A percentile compares a stretch with the other conserved stretches of the same genome.
Evolutionary conservation across 2,329 filamentous ascomycete genomes (phyloP).

Genomic region (Colletotrichum truncatum): DNA sequence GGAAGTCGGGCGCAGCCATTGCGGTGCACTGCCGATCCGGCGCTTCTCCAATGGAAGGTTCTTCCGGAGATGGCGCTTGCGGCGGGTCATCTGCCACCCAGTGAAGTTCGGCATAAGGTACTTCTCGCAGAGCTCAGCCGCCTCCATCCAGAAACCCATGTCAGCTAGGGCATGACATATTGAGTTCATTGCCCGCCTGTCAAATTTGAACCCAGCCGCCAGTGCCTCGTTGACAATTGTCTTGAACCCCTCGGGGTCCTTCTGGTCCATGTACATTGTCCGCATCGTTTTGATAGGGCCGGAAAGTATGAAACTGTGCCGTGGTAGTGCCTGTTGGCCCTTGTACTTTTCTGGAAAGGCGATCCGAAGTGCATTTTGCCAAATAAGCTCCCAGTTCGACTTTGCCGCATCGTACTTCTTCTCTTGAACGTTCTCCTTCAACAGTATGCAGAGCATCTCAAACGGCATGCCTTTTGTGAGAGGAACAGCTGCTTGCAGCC

Average conservation of each 20-base stretch:
- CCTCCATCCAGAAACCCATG: conserved; percentile 67
- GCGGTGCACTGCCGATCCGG: conserved; percentile 46
- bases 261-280: conserved; percentile 49
- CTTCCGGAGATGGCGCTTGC: conserved; percentile 34
- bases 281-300: conserved; percentile 60
- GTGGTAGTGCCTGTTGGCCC: conserved; percentile 46
- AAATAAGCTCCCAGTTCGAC: conserved; percentile 71
- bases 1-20: conserved; percentile 48
- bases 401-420: conserved; percentile 68
- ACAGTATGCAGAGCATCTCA: conserved; percentile 69
- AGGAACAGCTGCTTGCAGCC: conserved; percentile 42
- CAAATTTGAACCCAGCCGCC: conserved; percentile 75
- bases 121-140: conserved; percentile 79
- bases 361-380: conserved; percentile 59
- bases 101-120: conserved; percentile 82
- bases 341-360: conserved; percentile 43
- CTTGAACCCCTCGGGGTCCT: conserved; percentile 56
- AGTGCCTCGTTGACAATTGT: conserved; percentile 64
- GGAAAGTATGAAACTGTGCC: conserved; percentile 62
- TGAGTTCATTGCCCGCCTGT: conserved; percentile 83
- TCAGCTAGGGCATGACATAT: conserved; percentile 75
- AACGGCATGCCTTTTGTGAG: conserved; percentile 57
- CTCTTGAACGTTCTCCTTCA: conserved; percentile 71
- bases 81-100: conserved; percentile 67
- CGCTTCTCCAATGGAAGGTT: conserved; percentile 49